Evolutionary conservation across 164 flowering plant genomes (phyloP), one percentile per base, ranked within the genome.

Genomic region (Aristolochia fimbriata): DNA sequence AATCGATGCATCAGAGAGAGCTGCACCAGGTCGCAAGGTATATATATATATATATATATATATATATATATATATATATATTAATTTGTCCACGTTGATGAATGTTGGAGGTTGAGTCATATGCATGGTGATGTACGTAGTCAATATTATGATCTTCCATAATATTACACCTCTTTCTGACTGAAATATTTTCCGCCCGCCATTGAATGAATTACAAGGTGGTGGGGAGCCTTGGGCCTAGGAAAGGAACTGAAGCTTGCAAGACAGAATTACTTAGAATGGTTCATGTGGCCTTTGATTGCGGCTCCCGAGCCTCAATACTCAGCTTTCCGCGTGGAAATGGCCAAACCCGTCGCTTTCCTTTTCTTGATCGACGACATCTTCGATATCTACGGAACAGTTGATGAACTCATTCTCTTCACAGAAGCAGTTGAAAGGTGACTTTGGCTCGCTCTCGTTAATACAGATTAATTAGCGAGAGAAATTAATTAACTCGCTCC

Each of bases 321-420:
- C 25, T 76, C 84, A 3, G 57, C 74, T 45, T 64, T 58, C 45
- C 73, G 93, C 47, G 41, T 79, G 10, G 77, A 77, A 31, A 68
- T 81, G 17, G 71, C 86, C 5, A 86, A 86, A 57, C 53, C 74
- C 24, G 74, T 80, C 19, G 59, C 87, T 19, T 55, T 87, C 0
- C 23, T 84, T 47, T 81, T 74, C 58, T 3, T 84, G 8, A 75
- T 87, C 1, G 95, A 87, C 51, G 95, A 87, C 53, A 79, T 83
- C 33, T 87, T 70, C 43, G 91, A 87, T 67, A 56, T 85, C 47
- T 65, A 75, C 51, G 91, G 91, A 7, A 71, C 76, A 0, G 57
- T 74, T 1, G 81, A 87, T 12, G 80, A 83, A 25, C 79, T 87
- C 37, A 55, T 60, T 5, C 70, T 79, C 52, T 83, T 85, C 72